Evolutionary conservation across 345 rosid genomes (phyloP).

Genomic region (Durio zibethinus): DNA sequence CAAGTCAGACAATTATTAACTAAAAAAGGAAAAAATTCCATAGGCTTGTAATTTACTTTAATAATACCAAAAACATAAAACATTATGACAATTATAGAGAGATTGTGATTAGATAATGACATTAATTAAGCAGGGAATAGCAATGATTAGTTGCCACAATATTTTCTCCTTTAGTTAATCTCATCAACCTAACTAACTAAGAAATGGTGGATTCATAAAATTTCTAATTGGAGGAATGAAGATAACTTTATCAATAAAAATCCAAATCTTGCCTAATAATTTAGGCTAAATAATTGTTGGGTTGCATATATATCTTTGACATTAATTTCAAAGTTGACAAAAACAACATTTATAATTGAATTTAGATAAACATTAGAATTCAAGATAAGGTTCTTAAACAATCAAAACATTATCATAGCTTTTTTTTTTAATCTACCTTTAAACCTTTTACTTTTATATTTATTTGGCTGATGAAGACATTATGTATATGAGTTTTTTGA

Average conservation of each 20-base stretch:
- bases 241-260: background rate
- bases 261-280: background rate
- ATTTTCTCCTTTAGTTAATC: background rate
- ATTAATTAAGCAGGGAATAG: background rate
- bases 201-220: background rate
- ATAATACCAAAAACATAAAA: no score
- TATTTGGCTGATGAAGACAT: no score
- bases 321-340: slow-evolving; percentile 6
- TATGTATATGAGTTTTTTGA: no score
- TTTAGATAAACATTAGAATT: background rate
- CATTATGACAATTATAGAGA: no score
- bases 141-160: background rate
- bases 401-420: no score
- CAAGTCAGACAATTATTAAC: no score
- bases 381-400: slow-evolving; percentile 16
- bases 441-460: no score
- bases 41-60: no score
- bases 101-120: background rate
- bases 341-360: background rate
- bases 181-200: background rate
- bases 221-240: background rate
- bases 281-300: no score
- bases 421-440: no score
- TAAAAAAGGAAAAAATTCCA: no score
- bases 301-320: background rate